Evolutionary conservation across 768 basidiomycete species (phyloP).

Genomic region (Cubamyces sp.): DNA sequence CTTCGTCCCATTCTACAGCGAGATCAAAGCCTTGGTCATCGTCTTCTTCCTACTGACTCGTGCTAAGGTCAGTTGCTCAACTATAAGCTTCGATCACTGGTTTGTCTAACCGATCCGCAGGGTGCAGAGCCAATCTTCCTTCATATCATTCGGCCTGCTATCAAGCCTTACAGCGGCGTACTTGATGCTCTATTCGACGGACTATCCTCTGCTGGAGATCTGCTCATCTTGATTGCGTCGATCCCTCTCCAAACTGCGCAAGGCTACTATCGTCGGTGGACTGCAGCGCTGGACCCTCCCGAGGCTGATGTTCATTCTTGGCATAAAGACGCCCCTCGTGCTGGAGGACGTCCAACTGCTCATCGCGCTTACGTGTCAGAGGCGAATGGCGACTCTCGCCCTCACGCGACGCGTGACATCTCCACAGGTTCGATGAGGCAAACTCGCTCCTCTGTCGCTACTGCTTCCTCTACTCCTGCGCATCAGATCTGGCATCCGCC

Average conservation of each 20-base stretch:
- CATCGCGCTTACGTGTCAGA: slow-evolving; percentile 21
- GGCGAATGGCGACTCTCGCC: slow-evolving; percentile 10
- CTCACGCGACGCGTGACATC: background rate
- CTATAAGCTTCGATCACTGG: background rate
- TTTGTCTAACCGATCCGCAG: slow-evolving; percentile 41
- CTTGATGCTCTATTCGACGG: slow-evolving; percentile 70
- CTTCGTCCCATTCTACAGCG: slow-evolving; percentile 83
- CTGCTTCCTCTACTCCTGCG: slow-evolving; percentile 13
- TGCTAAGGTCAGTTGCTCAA: slow-evolving; percentile 54
- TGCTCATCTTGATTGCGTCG: slow-evolving; percentile 49
- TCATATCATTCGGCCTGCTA: slow-evolving; percentile 75
- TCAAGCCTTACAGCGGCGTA: slow-evolving; percentile 72
- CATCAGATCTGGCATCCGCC: slow-evolving; percentile 69
- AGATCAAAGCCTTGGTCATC: slow-evolving; percentile 74
- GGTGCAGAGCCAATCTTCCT: slow-evolving; percentile 86
- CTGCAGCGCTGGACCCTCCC: slow-evolving; percentile 18
- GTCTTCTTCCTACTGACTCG: slow-evolving; percentile 79
- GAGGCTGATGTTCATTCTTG: slow-evolving; percentile 11
- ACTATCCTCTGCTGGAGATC: slow-evolving; percentile 63
- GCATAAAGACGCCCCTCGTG: slow-evolving; percentile 14
- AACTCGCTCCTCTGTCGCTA: slow-evolving; percentile 2
- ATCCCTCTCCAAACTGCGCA: slow-evolving; percentile 44
- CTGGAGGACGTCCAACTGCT: slow-evolving; percentile 11
- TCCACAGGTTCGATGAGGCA: slow-evolving; percentile 19
- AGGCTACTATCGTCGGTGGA: slow-evolving; percentile 37